Evolutionary conservation across 2,329 filamentous ascomycete genomes (phyloP), one percentile per base, ranked within the genome.

Genomic region (Penicillium concentricum): DNA sequence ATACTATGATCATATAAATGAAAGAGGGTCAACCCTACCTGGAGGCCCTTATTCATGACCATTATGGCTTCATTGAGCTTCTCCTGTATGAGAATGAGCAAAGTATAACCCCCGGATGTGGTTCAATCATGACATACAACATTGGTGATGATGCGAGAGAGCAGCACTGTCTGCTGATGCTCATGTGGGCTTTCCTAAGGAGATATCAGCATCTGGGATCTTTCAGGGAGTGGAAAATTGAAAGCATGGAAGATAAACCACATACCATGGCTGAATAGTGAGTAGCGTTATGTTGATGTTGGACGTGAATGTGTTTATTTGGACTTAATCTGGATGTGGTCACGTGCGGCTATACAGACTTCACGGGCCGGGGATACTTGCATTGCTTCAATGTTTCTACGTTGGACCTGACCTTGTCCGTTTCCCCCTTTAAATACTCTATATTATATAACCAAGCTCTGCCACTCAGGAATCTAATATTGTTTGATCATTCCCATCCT

Each of bases 61-160:
- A 94, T 86, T 51, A 97, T 84, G 2, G 94, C 89, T 76, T 97
- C 94, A 67, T 99, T 99, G 42, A 99, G 83, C 76, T 99, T 99
- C 78, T 97, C 94, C 93, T 97, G 60, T 18, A 51, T 4, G 18
- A 50, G n/a, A 18, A 42, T 34, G 30, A 61, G 60, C 68, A 44
- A 63, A 53, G 8, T 10, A 32, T 45, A 22, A 41, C 22, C 26
- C 42, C 1, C 8, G 45, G 16, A 30, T 20, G 10, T 15, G 4
- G 4, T 48, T 15, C 28, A 12, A 20, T 26, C 16, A 26, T 50
- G 47, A 81, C 90, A 72, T 84, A 97, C 93, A 70, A 97, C 92
- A 71, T 99, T 99, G 72, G 88, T 94, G 78, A 97, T 96, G 78
- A 99, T 97, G 60, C 94, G 91, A 22, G 91, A 94, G 44, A 97